Conservation (phyloP, 1,284 basidiomycete genomes). For the Stygiomarasmius scandens region DNA sequence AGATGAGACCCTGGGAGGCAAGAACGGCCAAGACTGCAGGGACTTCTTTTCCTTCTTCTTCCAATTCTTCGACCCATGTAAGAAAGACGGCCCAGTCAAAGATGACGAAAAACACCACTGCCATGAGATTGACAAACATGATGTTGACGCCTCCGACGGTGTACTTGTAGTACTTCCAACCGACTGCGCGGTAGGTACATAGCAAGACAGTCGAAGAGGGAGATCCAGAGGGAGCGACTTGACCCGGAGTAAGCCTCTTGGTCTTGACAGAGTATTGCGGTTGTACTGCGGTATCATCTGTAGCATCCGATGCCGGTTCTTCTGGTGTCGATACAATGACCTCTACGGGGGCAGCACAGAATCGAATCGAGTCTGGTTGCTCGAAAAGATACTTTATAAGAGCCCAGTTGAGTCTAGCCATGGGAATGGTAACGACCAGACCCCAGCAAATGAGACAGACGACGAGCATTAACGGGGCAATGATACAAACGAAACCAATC, state of each 20-base stretch:
- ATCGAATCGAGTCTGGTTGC: constrained; percentile 87
- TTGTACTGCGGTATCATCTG: constrained; percentile 24
- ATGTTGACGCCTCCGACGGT: constrained; percentile 99
- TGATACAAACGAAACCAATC: constrained; percentile 71
- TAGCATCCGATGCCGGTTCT: constrained; percentile 21
- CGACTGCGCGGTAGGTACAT: constrained; percentile 93
- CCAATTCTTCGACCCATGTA: constrained; percentile 63
- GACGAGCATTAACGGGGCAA: constrained; percentile 87
- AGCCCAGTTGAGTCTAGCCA: constrained; percentile 97
- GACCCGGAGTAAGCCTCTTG: constrained; percentile 65
- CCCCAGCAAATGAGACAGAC: constrained; percentile 93
- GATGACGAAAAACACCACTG: constrained; percentile 94
- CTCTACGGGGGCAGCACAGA: constrained; percentile 79
- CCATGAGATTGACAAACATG: constrained; percentile 94
- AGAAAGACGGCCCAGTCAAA: constrained; percentile 89
- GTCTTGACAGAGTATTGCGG: constrained; percentile 53
- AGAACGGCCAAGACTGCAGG: constrained; percentile 72
- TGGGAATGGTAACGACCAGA: constrained; percentile 92
- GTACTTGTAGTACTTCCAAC: constrained; percentile 97
- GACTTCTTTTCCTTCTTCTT: constrained; percentile 57
- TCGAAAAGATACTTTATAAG: constrained; percentile 83
- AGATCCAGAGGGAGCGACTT: constrained; percentile 73
- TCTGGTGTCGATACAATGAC: constrained; percentile 47
- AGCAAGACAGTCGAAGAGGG: constrained; percentile 85
- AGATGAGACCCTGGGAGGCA: constrained; percentile 81